Conservation (phyloP, 768 basidiomycete genomes). For the Lactarius vividus region DNA sequence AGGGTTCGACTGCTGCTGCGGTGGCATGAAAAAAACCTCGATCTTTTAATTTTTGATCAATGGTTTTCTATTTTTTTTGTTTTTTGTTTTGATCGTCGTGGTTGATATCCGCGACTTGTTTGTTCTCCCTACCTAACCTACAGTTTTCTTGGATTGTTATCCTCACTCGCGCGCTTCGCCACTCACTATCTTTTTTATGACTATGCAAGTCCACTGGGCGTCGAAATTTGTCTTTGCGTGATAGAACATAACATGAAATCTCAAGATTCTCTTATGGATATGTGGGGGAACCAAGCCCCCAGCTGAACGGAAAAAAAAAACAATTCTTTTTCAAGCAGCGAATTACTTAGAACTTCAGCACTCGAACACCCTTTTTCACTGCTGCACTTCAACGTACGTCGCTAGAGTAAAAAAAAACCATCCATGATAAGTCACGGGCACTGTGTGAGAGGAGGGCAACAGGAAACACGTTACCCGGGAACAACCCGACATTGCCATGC, state of each 20-base stretch:
- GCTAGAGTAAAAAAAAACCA: background rate
- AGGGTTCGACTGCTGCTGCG: background rate
- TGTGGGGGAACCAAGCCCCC: background rate
- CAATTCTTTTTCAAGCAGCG: background rate
- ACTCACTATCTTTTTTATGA: background rate
- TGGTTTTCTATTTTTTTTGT: background rate
- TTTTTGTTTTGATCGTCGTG: background rate
- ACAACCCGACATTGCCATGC: conserved; percentile 60
- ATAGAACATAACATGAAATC: background rate
- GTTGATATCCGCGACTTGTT: background rate
- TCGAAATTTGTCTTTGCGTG: background rate
- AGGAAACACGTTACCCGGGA: conserved; percentile 57
- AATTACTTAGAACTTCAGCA: background rate
- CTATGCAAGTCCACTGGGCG: background rate
- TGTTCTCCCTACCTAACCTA: background rate
- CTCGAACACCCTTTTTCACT: conserved; percentile 31
- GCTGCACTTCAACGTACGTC: conserved; percentile 20
- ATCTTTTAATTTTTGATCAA: background rate
- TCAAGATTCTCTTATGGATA: background rate
- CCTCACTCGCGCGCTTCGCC: background rate
- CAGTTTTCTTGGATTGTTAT: background rate
- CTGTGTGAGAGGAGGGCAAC: background rate
- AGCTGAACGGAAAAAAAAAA: background rate
- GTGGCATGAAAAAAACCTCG: background rate
- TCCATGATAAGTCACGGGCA: conserved; percentile 4